Evolutionary conservation across 2,329 filamentous ascomycete genomes (phyloP).

Genomic region (Capronia epimyces): DNA sequence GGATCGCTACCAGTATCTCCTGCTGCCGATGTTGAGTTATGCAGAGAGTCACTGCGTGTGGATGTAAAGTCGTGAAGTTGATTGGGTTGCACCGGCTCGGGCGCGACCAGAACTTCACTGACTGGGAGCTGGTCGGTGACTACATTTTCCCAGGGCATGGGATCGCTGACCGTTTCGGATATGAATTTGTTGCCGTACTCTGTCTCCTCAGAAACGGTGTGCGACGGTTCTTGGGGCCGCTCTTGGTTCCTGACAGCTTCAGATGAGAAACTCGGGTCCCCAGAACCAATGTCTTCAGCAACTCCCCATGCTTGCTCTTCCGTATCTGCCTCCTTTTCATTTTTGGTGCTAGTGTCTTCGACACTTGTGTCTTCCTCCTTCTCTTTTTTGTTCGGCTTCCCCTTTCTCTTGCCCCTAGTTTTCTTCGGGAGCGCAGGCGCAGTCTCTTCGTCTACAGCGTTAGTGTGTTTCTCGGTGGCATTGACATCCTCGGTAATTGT

Average conservation of each 20-base stretch:
- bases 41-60: not conserved
- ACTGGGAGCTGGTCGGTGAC: not conserved
- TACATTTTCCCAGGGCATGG: not conserved
- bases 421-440: slow-evolving; percentile 9
- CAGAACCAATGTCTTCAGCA: not conserved
- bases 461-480: not conserved
- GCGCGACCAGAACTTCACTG: not conserved
- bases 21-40: slow-evolving; percentile 3
- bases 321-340: not conserved
- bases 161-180: not conserved
- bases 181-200: not conserved
- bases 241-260: not conserved
- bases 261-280: not conserved
- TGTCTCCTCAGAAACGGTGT: not conserved
- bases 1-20: not conserved
- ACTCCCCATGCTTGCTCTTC: not conserved
- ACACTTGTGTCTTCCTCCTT: not conserved
- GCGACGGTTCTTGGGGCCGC: not conserved
- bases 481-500: slow-evolving; percentile 14
- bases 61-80: not conserved
- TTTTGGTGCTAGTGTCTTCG: not conserved
- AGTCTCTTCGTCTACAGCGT: slow-evolving; percentile 4
- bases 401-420: slow-evolving; percentile 15
- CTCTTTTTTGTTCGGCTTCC: slow-evolving; percentile 8
- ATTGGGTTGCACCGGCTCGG: not conserved